phyloP scores from a whole-genome alignment of 441 rosid species.

The Euphorbia corollata region DNA sequence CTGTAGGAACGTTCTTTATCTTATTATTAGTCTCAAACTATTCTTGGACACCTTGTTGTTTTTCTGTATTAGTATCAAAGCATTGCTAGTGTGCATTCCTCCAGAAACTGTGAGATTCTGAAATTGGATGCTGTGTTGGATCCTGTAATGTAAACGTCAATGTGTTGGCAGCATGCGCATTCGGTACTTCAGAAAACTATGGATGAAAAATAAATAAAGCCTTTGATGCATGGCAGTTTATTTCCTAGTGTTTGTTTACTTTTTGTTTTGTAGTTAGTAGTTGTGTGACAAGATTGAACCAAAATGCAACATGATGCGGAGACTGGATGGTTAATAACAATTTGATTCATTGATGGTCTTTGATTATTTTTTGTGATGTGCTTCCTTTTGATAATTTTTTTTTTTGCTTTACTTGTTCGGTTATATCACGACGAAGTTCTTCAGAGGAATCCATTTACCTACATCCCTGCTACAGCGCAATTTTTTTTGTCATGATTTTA shows the following conservation, averaged over 20 bases:
- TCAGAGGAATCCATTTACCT: neutral
- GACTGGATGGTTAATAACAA: neutral
- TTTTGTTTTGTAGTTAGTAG: neutral
- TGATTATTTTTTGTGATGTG: neutral
- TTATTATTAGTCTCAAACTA: neutral
- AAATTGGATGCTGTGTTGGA: neutral
- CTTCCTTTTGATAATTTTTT: neutral
- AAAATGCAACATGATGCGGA: neutral
- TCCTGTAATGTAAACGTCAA: neutral
- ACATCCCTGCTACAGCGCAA: neutral
- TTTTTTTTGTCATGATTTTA: neutral
- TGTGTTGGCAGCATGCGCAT: neutral
- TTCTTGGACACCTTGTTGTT: neutral
- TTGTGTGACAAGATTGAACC: neutral
- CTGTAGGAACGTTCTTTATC: neutral
- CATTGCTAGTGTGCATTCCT: neutral
- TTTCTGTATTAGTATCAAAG: neutral
- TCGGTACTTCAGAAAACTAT: neutral
- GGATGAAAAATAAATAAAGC: neutral
- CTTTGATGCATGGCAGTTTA: neutral
- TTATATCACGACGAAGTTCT: neutral
- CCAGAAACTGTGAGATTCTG: neutral
- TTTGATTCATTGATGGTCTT: neutral
- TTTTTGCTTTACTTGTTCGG: neutral
- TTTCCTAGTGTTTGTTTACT: neutral